A percentile compares a stretch with the other conserved stretches of the same genome.
These are phyloP conservation scores for Prunus kanzakura DNA, from an alignment of 306 rosid species.

Conservation along the genomic window DNA sequence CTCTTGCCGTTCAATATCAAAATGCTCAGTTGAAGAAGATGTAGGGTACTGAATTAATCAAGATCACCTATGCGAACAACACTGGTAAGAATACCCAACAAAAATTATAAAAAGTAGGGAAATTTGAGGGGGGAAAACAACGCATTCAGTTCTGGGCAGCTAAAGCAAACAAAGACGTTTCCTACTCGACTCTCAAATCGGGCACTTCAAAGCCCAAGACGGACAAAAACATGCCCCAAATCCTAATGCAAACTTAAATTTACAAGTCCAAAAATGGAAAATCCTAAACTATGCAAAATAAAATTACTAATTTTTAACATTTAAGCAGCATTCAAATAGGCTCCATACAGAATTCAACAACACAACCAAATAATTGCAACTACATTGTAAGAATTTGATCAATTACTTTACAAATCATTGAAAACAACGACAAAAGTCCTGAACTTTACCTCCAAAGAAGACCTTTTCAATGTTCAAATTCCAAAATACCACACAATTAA, in stretches of 20 bases:
- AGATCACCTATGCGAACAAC: slow-evolving; percentile 15
- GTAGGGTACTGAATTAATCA: neutral
- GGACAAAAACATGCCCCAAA: neutral
- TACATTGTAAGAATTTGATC: neutral
- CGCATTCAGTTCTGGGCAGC: neutral
- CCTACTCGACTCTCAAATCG: neutral
- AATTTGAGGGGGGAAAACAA: neutral
- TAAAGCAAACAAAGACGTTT: neutral
- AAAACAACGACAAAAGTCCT: neutral
- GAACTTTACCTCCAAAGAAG: neutral
- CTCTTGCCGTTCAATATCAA: neutral
- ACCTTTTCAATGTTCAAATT: neutral
- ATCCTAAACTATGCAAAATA: neutral
- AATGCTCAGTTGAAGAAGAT: neutral
- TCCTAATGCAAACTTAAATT: neutral
- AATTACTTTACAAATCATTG: neutral
- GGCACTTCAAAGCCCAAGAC: neutral
- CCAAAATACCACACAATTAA: neutral
- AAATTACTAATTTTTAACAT: neutral
- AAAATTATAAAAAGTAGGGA: neutral
- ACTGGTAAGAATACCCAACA: neutral
- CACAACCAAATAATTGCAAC: neutral
- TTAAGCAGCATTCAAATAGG: neutral
- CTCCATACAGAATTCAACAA: neutral
- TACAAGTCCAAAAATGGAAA: neutral